Evolutionary conservation across 129 eudicot genomes (phyloP).

Genomic region (Gnaphalium uliginosum): DNA sequence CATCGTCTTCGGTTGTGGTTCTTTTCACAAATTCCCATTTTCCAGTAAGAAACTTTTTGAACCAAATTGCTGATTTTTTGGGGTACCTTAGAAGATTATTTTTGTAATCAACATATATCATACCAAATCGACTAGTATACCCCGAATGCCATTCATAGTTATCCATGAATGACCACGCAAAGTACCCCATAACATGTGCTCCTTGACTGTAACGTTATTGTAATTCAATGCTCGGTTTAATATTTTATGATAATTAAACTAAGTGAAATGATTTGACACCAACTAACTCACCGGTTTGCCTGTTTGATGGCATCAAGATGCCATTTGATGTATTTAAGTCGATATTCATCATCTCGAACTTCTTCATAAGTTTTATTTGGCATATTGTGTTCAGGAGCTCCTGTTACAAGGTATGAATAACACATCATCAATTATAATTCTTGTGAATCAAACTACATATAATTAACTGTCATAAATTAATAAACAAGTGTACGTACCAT

Average conservation of each 20-base stretch:
- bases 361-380: slow-evolving; percentile 25
- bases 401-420: slow-evolving; percentile 11
- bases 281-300: slow-evolving; percentile 1
- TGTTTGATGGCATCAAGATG: slow-evolving; percentile 27
- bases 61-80: slow-evolving; percentile 57
- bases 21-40: slow-evolving; percentile 14
- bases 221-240: too few relatives aligned
- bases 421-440: not conserved
- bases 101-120: slow-evolving; percentile 48
- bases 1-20: slow-evolving; percentile 4
- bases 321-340: slow-evolving; percentile 21
- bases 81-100: slow-evolving; percentile 43
- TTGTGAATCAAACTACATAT: too few relatives aligned
- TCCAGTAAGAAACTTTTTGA: slow-evolving; percentile 33
- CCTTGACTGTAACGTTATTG: slow-evolving; percentile 22
- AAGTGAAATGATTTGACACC: too few relatives aligned
- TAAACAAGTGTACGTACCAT: not conserved
- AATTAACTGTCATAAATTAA: too few relatives aligned
- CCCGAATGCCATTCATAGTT: slow-evolving; percentile 57
- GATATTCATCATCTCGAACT: slow-evolving; percentile 28
- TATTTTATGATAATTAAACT: too few relatives aligned
- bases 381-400: slow-evolving; percentile 8
- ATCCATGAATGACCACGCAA: slow-evolving; percentile 58
- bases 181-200: slow-evolving; percentile 40
- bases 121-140: slow-evolving; percentile 46